A percentile compares a stretch with the other conserved stretches of the same genome.
phyloP scores from a whole-genome alignment of 345 rosid genomes.

The Dipteronia dyeriana region DNA sequence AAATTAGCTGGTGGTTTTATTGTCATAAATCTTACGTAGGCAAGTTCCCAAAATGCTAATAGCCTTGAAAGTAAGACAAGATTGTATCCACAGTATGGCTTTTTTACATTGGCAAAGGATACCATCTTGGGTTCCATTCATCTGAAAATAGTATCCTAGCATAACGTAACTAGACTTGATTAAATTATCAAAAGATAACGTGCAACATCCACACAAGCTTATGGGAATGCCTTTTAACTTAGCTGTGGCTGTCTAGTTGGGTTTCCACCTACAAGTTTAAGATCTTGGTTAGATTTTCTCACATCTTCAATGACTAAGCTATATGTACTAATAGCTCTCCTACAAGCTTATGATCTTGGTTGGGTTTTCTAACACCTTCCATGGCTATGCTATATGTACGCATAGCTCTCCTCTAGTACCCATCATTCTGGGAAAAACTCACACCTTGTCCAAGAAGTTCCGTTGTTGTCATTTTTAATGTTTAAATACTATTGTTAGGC shows the following conservation, averaged over 20 bases:
- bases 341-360: not conserved
- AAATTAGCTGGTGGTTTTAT: not conserved
- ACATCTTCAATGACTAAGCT: not conserved
- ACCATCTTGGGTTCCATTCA: not conserved
- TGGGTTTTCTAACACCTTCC: no score
- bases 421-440: not conserved
- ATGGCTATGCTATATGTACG: no score
- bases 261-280: not conserved
- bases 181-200: not conserved
- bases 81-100: not conserved
- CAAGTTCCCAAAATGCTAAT: not conserved
- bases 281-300: not conserved
- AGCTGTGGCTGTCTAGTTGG: not conserved
- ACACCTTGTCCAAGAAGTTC: not conserved
- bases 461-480: not conserved
- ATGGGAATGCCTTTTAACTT: not conserved
- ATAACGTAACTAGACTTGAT: not conserved
- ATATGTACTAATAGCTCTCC: not conserved
- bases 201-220: constrained; percentile 4
- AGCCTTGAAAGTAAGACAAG: not conserved
- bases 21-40: not conserved
- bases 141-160: not conserved
- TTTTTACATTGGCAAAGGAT: not conserved
- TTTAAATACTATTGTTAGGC: not conserved
- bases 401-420: not conserved